Evolutionary conservation across 169 alveolate genomes (phyloP), one percentile per base, ranked within the genome.

Genomic region (Eimeria acervulina): DNA sequence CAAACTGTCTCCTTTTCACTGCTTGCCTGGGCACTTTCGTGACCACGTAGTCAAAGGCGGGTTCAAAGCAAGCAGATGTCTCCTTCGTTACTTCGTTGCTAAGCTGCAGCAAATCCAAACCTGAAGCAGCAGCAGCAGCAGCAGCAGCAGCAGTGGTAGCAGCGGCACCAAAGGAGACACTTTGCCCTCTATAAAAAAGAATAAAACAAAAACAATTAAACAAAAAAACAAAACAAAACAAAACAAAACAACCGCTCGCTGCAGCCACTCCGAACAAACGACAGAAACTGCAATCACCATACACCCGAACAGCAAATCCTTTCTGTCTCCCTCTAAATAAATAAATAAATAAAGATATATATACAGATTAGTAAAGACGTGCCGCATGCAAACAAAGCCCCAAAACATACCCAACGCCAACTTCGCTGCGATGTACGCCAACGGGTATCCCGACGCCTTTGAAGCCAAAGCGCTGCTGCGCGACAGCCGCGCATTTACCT

Each of bases 21-120:
- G 42, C 66, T 76, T 15, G 95, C 90, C 98, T 95, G 66, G 99
- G 99, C 36, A 98, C 97, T 96, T 98, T 98, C 17, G 98, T 98
- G 33, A 98, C 98, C 66, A 97, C 96, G 90, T 98, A 98, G 95
- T 98, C 99, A 47, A 98, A 97, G 83, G 98, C 96, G 26, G 99
- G 99, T 96, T 98, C 99, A 95, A 97, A 98, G 96, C 99, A 98
- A 15, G 99, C 99, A 13, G 99, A 98, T 15, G 99, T 98, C 95
- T 96, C 97, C 90, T 95, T 95, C 15, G 99, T 98, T 81, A 98
- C 98, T 26, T 97, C 96, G 93, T 98, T 98, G 78, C 98, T 92
- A 97, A 96, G 88, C 36, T 87, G 87, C 61, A 90, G 47, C 93
- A 93, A n/a, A n/a, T n/a, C n/a, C n/a, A n/a, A n/a, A n/a, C n/a